A percentile compares a stretch with the other conserved stretches of the same genome.
Conservation (phyloP, 2,329 filamentous ascomycete genomes). For the Paecilomyces sp. region DNA sequence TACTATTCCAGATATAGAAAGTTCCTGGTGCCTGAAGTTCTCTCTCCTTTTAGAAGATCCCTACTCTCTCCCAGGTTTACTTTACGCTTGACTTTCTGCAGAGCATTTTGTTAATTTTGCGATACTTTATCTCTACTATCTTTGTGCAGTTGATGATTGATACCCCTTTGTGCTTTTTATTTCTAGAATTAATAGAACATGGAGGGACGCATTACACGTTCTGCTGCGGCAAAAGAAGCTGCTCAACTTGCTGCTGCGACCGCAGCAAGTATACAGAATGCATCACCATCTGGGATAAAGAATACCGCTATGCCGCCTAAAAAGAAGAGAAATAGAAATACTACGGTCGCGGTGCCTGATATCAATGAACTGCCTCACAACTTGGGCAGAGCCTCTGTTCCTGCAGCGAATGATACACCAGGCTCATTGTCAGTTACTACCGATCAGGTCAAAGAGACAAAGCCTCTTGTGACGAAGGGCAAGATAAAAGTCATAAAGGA, state of each 20-base stretch:
- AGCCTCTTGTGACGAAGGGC: slow-evolving; percentile 4
- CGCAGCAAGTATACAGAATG: background rate
- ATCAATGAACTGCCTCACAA: slow-evolving; percentile 50
- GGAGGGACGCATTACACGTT: slow-evolving; percentile 20
- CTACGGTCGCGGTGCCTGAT: slow-evolving; percentile 3
- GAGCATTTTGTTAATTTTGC: background rate
- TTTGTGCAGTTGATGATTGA: background rate
- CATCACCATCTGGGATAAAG: background rate
- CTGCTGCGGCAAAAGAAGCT: slow-evolving; percentile 15
- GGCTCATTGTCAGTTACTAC: background rate
- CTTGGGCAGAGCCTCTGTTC: slow-evolving; percentile 32
- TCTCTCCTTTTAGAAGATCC: background rate
- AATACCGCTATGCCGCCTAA: slow-evolving; percentile 12
- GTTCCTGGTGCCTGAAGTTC: background rate
- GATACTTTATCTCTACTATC: background rate
- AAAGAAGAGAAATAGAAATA: slow-evolving; percentile 17
- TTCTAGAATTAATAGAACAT: slow-evolving; percentile 6
- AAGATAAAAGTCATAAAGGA: slow-evolving; percentile 2
- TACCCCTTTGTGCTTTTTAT: background rate
- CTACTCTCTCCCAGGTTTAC: background rate
- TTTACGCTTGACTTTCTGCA: background rate
- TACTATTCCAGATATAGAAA: background rate
- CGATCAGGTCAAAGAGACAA: slow-evolving; percentile 4
- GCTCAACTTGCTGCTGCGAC: slow-evolving; percentile 9
- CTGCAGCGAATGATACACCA: background rate